Base-by-base conservation (phyloP, 1,284 basidiomycete genomes). In the Marasmius sp. region DNA sequence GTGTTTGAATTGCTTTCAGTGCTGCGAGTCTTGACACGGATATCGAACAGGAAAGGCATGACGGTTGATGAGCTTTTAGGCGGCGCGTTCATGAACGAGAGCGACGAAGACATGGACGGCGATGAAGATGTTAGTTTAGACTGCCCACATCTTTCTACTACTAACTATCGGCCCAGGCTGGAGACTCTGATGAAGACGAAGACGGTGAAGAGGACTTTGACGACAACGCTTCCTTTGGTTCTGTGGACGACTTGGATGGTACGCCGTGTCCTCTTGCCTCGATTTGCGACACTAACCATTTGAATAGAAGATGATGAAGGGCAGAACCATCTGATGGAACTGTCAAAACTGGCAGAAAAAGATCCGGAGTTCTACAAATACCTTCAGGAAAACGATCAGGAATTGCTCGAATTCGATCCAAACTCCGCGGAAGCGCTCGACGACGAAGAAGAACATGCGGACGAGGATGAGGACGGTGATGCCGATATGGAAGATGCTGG, bases 361-460 rank as follows among this genome's bases (percentile, higher is more conserved):
- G 97, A 99, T 74, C 97, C 97, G 18, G 97, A 98, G 70, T 99
- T 99, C 79, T 99, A 88, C 89, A 95, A 97, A 76, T 99, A 97
- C 72, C 82, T 99, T 7, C 91, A 97, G 78, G 94, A 98, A 77
- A 97, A 99, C 72, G 97, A 99, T 76, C 80, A 83, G 60, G 94
- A 95, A 59, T 79, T 99, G 37, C 82, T 99, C 6, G 81, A 93
- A 1, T 99, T 99, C 72, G 79, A 86, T 43, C 76, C 80, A 2
- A 63, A 74, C 20, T 75, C 67, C 6, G 71, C 67, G 12, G 74
- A 68, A 12, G 70, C 67, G 27, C 27, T 27, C 27, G 27, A 27
- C 2, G 27, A 27, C 5, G 27, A 27, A 27, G 27, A 27, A 27
- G 27, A 27, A 5, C 2, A 27, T 14, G 74, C 74, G 8, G 78